phyloP scores from a whole-genome alignment of 495 filamentous ascomycete species.

The Trichoderma parareesei region DNA sequence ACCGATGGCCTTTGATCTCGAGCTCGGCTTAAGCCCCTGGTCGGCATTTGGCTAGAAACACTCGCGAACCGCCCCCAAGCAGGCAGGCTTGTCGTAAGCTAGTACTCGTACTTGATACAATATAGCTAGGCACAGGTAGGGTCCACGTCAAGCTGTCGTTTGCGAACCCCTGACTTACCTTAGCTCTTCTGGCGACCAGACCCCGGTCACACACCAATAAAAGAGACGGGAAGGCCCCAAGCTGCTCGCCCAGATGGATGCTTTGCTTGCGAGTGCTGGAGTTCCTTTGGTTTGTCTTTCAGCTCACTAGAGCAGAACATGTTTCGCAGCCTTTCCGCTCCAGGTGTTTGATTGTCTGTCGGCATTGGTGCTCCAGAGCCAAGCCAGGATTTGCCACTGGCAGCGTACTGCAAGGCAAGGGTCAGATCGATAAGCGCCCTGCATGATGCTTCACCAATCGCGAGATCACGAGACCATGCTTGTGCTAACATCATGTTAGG shows the following conservation, averaged over 20 bases:
- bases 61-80: constrained; percentile 1
- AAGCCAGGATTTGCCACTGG: not conserved
- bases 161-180: constrained; percentile 1
- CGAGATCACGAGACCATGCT: not conserved
- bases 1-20: not conserved
- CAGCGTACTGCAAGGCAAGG: not conserved
- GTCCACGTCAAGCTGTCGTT: constrained; percentile 4
- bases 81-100: not conserved
- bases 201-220: not conserved
- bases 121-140: not conserved
- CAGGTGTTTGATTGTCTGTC: not conserved
- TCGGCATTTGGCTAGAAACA: not conserved
- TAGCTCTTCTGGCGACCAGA: not conserved
- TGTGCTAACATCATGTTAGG: not conserved
- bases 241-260: not conserved
- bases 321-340: not conserved
- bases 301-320: constrained; percentile 4
- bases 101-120: not conserved
- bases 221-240: not conserved
- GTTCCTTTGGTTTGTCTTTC: not conserved
- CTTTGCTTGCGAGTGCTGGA: not conserved
- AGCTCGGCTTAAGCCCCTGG: not conserved
- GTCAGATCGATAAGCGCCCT: not conserved
- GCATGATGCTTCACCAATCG: not conserved
- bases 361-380: not conserved